These are phyloP conservation scores for Eutypa lata DNA, from an alignment of 2,329 filamentous ascomycete species.

Conservation along the genomic window DNA sequence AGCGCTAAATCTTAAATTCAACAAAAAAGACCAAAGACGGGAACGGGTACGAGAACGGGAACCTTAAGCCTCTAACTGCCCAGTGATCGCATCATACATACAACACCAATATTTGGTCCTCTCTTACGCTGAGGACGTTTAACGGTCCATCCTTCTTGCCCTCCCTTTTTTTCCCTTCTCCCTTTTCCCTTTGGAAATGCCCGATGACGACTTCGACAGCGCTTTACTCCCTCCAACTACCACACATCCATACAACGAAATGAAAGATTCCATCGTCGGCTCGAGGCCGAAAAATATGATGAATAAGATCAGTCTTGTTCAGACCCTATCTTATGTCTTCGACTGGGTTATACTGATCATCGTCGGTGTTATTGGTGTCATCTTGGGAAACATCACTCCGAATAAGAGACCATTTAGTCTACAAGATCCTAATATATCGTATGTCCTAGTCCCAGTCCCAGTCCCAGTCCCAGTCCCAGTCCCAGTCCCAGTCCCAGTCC, in stretches of 20 bases:
- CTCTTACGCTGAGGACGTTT: background rate
- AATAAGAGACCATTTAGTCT: slow-evolving; percentile 71
- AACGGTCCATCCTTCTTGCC: background rate
- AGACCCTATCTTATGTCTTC: slow-evolving; percentile 65
- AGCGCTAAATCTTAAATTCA: background rate
- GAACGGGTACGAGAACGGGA: background rate
- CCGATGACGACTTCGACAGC: slow-evolving; percentile 18
- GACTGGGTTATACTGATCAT: slow-evolving; percentile 70
- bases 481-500: slow-evolving; percentile 17
- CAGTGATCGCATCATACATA: no score
- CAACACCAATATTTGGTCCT: no score
- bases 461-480: background rate
- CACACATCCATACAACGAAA: slow-evolving; percentile 27
- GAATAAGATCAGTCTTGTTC: slow-evolving; percentile 26
- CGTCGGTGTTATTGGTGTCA: slow-evolving; percentile 56
- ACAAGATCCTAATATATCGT: slow-evolving; percentile 73
- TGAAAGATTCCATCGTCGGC: slow-evolving; percentile 20
- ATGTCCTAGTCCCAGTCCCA: slow-evolving; percentile 23
- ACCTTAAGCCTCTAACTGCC: background rate
- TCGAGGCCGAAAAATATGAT: slow-evolving; percentile 13
- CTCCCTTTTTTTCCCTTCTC: background rate
- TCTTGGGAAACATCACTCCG: slow-evolving; percentile 58
- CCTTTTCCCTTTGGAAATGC: slow-evolving; percentile 16
- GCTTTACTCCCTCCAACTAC: slow-evolving; percentile 17
- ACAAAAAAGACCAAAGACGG: background rate